phyloP scores from a whole-genome alignment of 2,329 filamentous ascomycete species.

The Daldinia eschscholtzii region DNA sequence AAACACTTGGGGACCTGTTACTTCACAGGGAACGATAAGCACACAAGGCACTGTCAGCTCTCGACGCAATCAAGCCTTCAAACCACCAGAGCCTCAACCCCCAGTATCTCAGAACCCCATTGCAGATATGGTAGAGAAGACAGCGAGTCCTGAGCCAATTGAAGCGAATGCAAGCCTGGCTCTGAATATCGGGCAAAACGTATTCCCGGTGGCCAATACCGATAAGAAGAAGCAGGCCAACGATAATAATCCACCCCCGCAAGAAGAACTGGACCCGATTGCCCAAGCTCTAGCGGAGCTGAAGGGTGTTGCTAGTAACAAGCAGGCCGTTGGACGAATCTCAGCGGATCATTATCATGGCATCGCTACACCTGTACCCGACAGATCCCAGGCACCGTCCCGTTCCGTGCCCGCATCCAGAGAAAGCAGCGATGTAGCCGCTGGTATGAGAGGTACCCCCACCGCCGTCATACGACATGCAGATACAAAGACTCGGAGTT shows the following conservation, averaged over 20 bases:
- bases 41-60: constrained; percentile 40
- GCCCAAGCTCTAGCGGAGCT: constrained; percentile 92
- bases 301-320: constrained; percentile 81
- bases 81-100: constrained; percentile 56
- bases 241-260: constrained; percentile 54
- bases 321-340: constrained; percentile 83
- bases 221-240: constrained; percentile 68
- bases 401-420: constrained; percentile 58
- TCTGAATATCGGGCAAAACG: constrained; percentile 93
- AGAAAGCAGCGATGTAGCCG: constrained; percentile 60
- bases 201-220: constrained; percentile 89
- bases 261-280: constrained; percentile 85
- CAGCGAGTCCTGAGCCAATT: constrained; percentile 82
- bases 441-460: constrained; percentile 78
- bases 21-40: constrained; percentile 29
- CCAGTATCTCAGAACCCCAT: constrained; percentile 54
- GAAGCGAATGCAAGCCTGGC: constrained; percentile 94
- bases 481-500: constrained; percentile 83
- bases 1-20: constrained; percentile 69
- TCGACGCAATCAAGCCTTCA: constrained; percentile 58
- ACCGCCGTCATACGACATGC: constrained; percentile 86
- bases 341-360: constrained; percentile 97
- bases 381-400: constrained; percentile 55
- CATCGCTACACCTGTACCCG: constrained; percentile 77
- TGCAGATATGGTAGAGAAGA: constrained; percentile 55